These are phyloP conservation scores for Boletus speciosus DNA, from an alignment of 768 basidiomycete species.

Conservation along the genomic window DNA sequence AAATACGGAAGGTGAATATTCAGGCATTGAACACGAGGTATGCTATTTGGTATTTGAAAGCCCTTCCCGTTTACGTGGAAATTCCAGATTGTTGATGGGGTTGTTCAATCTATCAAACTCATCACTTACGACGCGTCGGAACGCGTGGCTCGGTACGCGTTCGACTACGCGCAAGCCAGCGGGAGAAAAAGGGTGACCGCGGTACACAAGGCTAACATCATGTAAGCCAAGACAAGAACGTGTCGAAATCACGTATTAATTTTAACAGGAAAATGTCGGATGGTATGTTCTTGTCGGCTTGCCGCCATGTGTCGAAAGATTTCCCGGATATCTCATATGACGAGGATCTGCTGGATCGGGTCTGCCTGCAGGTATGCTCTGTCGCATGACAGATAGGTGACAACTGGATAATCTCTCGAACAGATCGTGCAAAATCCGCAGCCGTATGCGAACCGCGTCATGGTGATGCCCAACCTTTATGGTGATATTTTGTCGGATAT, in stretches of 20 bases:
- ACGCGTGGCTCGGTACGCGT: constrained; percentile 97
- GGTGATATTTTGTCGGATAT: constrained; percentile 97
- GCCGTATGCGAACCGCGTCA: constrained; percentile 93
- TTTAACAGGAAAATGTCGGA: constrained; percentile 95
- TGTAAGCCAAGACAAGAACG: constrained; percentile 49
- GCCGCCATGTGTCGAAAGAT: constrained; percentile 92
- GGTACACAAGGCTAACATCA: constrained; percentile 99
- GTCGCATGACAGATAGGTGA: background rate
- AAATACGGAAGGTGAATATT: constrained; percentile 99
- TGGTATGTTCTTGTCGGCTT: constrained; percentile 98
- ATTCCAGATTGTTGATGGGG: constrained; percentile 86
- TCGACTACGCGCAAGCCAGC: constrained; percentile 90
- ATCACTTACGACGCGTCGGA: constrained; percentile 99
- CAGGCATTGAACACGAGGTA: constrained; percentile 99
- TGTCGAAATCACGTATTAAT: constrained; percentile 12
- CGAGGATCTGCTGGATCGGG: constrained; percentile 95
- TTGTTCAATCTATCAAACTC: constrained; percentile 98
- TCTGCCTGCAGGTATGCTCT: constrained; percentile 75
- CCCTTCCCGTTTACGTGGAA: constrained; percentile 11
- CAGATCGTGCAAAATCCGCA: constrained; percentile 90
- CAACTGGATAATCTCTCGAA: background rate
- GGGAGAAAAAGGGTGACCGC: constrained; percentile 93
- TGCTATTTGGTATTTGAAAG: constrained; percentile 10
- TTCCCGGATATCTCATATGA: constrained; percentile 93
- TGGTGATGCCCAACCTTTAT: constrained; percentile 99